phyloP scores from a whole-genome alignment of 768 basidiomycete genomes.

The Tricholoma sp. region DNA sequence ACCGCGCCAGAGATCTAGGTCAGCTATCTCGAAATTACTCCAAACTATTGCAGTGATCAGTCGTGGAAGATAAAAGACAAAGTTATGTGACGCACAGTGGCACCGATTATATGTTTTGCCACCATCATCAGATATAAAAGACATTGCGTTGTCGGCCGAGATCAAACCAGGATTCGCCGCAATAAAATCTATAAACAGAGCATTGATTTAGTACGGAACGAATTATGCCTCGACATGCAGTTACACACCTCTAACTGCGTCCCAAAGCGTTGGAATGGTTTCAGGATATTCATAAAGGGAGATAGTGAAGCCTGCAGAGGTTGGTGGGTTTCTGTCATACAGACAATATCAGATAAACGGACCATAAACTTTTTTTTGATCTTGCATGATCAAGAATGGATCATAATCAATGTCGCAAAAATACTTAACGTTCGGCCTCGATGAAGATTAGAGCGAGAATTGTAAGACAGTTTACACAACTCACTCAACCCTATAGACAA shows the following conservation, averaged over 20 bases:
- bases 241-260: slow-evolving; percentile 56
- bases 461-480: slow-evolving; percentile 11
- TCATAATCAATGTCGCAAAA: slow-evolving; percentile 87
- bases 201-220: not conserved
- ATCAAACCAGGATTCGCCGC: slow-evolving; percentile 54
- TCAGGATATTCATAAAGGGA: slow-evolving; percentile 78
- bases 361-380: slow-evolving; percentile 83
- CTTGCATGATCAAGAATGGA: slow-evolving; percentile 86
- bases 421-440: slow-evolving; percentile 77
- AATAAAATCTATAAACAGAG: slow-evolving; percentile 60
- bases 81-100: slow-evolving; percentile 45
- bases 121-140: slow-evolving; percentile 74
- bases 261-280: slow-evolving; percentile 87
- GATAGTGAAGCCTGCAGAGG: slow-evolving; percentile 66
- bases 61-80: slow-evolving; percentile 3
- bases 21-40: slow-evolving; percentile 92
- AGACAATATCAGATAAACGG: slow-evolving; percentile 5
- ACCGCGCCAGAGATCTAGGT: slow-evolving; percentile 78
- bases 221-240: not conserved
- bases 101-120: slow-evolving; percentile 73
- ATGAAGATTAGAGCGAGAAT: slow-evolving; percentile 4
- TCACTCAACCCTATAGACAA: slow-evolving; percentile 38
- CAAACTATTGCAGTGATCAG: slow-evolving; percentile 49
- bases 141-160: slow-evolving; percentile 68
- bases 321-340: not conserved